Base-by-base conservation (phyloP, 2,329 filamentous ascomycete genomes). In the Fusarium pseudoanthophilum region DNA sequence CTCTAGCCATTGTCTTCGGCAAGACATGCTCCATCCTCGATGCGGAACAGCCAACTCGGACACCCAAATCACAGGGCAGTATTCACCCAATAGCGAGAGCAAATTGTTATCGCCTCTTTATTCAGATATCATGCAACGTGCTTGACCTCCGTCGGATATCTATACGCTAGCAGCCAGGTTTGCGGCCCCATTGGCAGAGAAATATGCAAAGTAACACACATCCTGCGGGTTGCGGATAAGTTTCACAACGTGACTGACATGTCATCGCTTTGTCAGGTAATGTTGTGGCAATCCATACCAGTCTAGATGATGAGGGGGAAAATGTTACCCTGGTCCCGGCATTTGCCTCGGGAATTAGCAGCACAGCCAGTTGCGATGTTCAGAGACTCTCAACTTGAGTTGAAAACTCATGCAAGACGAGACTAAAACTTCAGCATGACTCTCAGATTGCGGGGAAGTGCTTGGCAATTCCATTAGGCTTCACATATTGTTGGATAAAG, bases 321-420 rank as follows among this genome's bases (percentile, higher is more conserved):
- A 18, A n/a, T 4, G 9, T n/a, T 20, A 14, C 28, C 46, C 37
- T 40, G 9, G 18, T 21, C 39, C 34, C 64, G 64, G 64, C 64
- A 67, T 28, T 40, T 46, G 36, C 7, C 13, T 60, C 64, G 64
- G 64, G 53, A 67, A 52, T 52, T 60, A 45, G 16, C 34, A 57
- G 21, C 24, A 18, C 24, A 39, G 20, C 20, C 34, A n/a, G 34
- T 53, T 28, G 20, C 18, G 20, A 28, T 21, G 16, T 18, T 11
- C 16, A 18, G 36, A 37, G 10, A 2, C 24, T 18, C 30, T n/a
- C 42, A 28, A 26, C 15, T n/a, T 26, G 9, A 57, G 28, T n/a
- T 36, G 20, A n/a, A 20, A 28, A 48, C 30, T 58, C 55, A 28
- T 26, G 16, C 11, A 34, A 36, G 30, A n/a, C 28, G 20, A 46